These are phyloP conservation scores for Fusarium temperatum DNA, from an alignment of 2,329 filamentous ascomycete species.

Conservation along the genomic window DNA sequence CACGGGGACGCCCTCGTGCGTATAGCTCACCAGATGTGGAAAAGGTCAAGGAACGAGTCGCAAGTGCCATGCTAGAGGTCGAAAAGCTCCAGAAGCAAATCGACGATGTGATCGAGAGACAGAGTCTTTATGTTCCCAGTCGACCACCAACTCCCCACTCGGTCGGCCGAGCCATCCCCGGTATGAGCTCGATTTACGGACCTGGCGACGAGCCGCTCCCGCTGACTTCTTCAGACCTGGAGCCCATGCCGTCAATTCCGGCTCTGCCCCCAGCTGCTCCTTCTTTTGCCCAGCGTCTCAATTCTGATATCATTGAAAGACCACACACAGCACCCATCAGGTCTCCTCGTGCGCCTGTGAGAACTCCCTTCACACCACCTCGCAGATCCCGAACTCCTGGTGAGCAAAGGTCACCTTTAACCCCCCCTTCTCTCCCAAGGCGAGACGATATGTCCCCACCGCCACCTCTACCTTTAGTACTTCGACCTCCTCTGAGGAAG, in stretches of 20 bases:
- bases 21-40: constrained; percentile 59
- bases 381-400: constrained; percentile 44
- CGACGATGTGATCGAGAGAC: constrained; percentile 67
- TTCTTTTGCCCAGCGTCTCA: constrained; percentile 66
- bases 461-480: constrained; percentile 66
- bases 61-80: constrained; percentile 65
- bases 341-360: constrained; percentile 46
- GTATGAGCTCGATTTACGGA: constrained; percentile 40
- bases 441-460: constrained; percentile 54
- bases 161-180: constrained; percentile 43
- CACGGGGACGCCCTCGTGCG: constrained; percentile 51
- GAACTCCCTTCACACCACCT: constrained; percentile 44
- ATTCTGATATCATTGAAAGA: constrained; percentile 54
- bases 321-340: constrained; percentile 48
- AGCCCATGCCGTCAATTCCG: constrained; percentile 65
- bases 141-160: constrained; percentile 63
- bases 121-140: constrained; percentile 64
- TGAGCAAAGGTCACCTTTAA: constrained; percentile 43
- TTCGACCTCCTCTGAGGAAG: constrained; percentile 69
- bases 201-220: constrained; percentile 9
- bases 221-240: constrained; percentile 51
- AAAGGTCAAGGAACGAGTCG: constrained; percentile 63
- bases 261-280: constrained; percentile 65
- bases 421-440: constrained; percentile 36
- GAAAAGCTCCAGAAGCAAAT: constrained; percentile 68